phyloP scores from a whole-genome alignment of 176 grass and related monocot species.

The Lolium perenne region DNA sequence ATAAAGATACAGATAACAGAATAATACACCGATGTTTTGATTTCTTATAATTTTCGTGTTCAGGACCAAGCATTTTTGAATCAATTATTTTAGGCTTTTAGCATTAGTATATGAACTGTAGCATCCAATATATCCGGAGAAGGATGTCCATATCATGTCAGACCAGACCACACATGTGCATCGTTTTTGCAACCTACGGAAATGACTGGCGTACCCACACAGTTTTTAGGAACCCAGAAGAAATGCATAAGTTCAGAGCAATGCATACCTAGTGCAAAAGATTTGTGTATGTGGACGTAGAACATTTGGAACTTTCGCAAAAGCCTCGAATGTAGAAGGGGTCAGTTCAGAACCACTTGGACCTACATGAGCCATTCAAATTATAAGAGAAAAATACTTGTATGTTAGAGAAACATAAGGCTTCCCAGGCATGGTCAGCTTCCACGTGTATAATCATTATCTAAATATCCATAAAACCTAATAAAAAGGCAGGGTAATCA shows the following conservation, averaged over 20 bases:
- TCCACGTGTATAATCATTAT: slow-evolving; percentile 13
- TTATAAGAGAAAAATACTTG: slow-evolving; percentile 25
- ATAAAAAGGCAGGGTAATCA: not conserved
- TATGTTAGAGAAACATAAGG: slow-evolving; percentile 28
- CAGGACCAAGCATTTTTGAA: slow-evolving; percentile 8
- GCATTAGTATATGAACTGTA: slow-evolving; percentile 2
- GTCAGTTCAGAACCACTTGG: slow-evolving; percentile 78
- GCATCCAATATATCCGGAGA: not conserved
- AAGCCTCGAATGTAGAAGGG: slow-evolving; percentile 84
- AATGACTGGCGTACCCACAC: not conserved
- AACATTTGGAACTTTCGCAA: slow-evolving; percentile 92
- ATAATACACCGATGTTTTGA: not conserved
- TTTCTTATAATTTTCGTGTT: slow-evolving; percentile 1
- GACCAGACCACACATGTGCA: not conserved
- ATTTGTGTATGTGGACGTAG: slow-evolving; percentile 92
- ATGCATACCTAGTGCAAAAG: slow-evolving; percentile 86
- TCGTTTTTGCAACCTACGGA: slow-evolving; percentile 24
- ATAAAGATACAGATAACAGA: slow-evolving; percentile 20
- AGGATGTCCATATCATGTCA: slow-evolving; percentile 11
- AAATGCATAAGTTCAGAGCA: not conserved
- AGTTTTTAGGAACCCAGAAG: slow-evolving; percentile 31
- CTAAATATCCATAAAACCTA: slow-evolving; percentile 40
- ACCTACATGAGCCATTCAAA: slow-evolving; percentile 61
- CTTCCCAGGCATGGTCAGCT: slow-evolving; percentile 3
- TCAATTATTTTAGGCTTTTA: not conserved